These are phyloP conservation scores for Lizonia empirigonia DNA, from an alignment of 2,329 filamentous ascomycete genomes.

Conservation along the genomic window DNA sequence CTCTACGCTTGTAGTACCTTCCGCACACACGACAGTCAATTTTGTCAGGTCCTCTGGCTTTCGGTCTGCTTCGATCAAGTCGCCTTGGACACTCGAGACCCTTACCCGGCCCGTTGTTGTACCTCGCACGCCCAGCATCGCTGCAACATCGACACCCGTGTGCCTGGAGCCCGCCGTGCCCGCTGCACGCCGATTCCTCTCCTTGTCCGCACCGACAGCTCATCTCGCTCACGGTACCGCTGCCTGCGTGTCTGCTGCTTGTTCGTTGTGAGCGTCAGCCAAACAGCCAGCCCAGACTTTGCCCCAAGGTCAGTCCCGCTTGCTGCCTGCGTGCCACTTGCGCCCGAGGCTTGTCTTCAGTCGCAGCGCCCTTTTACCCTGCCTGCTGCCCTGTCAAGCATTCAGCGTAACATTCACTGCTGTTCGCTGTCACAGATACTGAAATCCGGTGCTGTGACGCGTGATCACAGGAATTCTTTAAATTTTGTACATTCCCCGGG, in stretches of 20 bases:
- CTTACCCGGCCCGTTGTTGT: slow-evolving; percentile 32
- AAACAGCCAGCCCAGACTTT: slow-evolving; percentile 19
- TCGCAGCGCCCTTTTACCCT: slow-evolving; percentile 12
- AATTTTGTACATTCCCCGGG: slow-evolving; percentile 4
- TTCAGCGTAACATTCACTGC: slow-evolving; percentile 3
- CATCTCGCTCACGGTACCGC: slow-evolving; percentile 12
- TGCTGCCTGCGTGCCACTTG: slow-evolving; percentile 22
- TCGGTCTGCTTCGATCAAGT: slow-evolving; percentile 34
- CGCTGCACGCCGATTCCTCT: slow-evolving; percentile 22
- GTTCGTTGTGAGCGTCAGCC: slow-evolving; percentile 9
- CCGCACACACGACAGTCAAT: slow-evolving; percentile 45
- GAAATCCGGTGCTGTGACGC: slow-evolving; percentile 1
- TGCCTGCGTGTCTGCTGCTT: slow-evolving; percentile 16
- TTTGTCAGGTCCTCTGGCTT: slow-evolving; percentile 33
- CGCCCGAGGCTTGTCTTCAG: slow-evolving; percentile 20
- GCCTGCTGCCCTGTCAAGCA: slow-evolving; percentile 5
- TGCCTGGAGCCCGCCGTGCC: slow-evolving; percentile 37
- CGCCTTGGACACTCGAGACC: slow-evolving; percentile 32
- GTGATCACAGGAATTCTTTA: background rate
- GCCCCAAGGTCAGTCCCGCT: slow-evolving; percentile 37
- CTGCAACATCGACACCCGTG: slow-evolving; percentile 25
- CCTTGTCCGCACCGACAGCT: slow-evolving; percentile 18
- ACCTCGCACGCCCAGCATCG: slow-evolving; percentile 24
- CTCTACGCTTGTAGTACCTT: slow-evolving; percentile 30
- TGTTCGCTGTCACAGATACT: slow-evolving; percentile 1